phyloP scores from a whole-genome alignment of 768 basidiomycete species.

The Leccinum barrowsii region DNA sequence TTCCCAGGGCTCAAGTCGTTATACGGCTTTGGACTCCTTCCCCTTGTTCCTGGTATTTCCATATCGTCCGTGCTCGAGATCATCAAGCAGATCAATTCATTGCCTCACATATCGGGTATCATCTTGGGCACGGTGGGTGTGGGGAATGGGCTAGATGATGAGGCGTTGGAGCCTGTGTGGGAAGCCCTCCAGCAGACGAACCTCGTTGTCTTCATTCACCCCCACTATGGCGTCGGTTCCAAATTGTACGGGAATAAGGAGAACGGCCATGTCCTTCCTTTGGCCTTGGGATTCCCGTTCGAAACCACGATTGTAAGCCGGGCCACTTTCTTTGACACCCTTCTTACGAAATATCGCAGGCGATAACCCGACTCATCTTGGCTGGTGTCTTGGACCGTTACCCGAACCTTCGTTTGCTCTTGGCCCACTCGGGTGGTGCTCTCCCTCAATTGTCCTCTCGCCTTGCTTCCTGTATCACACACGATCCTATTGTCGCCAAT shows the following conservation, averaged over 20 bases:
- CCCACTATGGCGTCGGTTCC: slow-evolving; percentile 80
- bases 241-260: slow-evolving; percentile 70
- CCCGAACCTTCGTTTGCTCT: slow-evolving; percentile 69
- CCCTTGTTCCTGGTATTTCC: slow-evolving; percentile 67
- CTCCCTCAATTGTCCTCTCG: slow-evolving; percentile 82
- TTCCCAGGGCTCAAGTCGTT: slow-evolving; percentile 53
- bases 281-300: slow-evolving; percentile 86
- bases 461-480: slow-evolving; percentile 78
- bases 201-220: slow-evolving; percentile 80
- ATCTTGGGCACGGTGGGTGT: slow-evolving; percentile 81
- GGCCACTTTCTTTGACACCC: not conserved
- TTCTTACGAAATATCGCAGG: slow-evolving; percentile 34
- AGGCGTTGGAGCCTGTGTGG: slow-evolving; percentile 76
- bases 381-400: slow-evolving; percentile 78
- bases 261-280: slow-evolving; percentile 85
- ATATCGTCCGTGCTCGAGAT: slow-evolving; percentile 55
- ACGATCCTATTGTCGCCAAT: slow-evolving; percentile 76
- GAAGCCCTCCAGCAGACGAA: slow-evolving; percentile 64
- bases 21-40: slow-evolving; percentile 82
- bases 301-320: slow-evolving; percentile 79
- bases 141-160: slow-evolving; percentile 80
- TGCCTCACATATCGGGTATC: slow-evolving; percentile 68
- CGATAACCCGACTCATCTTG: slow-evolving; percentile 76
- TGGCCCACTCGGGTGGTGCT: slow-evolving; percentile 86
- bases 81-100: slow-evolving; percentile 59